These are phyloP conservation scores for Pseudogymnoascus sp. DNA, from an alignment of 2,329 filamentous ascomycete species.

Conservation along the genomic window DNA sequence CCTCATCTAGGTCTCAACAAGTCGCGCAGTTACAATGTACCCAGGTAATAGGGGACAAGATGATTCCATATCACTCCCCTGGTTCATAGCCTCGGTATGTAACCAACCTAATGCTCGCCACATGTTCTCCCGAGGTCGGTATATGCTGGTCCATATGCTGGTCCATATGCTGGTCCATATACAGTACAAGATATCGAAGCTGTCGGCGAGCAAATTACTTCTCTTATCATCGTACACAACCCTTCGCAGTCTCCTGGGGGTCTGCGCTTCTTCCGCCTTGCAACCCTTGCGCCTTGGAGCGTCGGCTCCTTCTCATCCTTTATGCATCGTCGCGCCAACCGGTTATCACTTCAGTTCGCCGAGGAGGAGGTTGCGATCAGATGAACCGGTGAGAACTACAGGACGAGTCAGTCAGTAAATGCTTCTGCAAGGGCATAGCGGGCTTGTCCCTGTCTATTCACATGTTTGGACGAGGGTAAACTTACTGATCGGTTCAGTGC, in stretches of 20 bases:
- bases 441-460: background rate
- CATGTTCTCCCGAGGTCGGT: background rate
- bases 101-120: background rate
- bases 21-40: background rate
- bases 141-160: background rate
- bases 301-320: background rate
- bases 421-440: background rate
- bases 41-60: background rate
- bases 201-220: background rate
- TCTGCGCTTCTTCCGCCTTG: background rate
- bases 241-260: background rate
- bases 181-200: background rate
- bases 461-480: constrained; percentile 23
- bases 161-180: background rate
- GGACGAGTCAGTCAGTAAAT: constrained; percentile 17
- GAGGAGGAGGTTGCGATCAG: constrained; percentile 77
- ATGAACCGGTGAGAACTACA: constrained; percentile 78
- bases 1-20: background rate
- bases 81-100: background rate
- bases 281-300: constrained; percentile 6
- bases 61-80: background rate
- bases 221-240: background rate
- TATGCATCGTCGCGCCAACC: background rate
- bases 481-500: constrained; percentile 81
- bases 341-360: constrained; percentile 65